Evolutionary conservation across 202 grass and related monocot species (phyloP), one percentile per base, ranked within the genome.

Genomic region (Panicum hallii): DNA sequence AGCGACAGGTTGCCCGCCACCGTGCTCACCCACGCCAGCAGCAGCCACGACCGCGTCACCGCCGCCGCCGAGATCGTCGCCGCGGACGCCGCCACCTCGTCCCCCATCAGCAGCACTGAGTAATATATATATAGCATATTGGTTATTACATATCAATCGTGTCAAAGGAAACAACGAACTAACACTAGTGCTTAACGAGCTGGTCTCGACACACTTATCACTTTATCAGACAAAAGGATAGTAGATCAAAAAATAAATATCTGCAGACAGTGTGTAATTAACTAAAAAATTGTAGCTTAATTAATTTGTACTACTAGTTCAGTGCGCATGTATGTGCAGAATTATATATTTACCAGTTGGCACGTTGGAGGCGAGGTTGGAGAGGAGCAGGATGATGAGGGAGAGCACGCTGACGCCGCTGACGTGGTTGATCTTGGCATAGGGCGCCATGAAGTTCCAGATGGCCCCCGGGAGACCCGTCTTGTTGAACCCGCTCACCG

Each of bases 11-110:
- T 99, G 23, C 97, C 97, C 3, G 97, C 97, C 71, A 99, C 93
- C 82, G 97, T 99, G 82, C 97, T 99, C 82, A 91, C 97, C 97
- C 97, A 99, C 47, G 97, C 93, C 83, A 99, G 79, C 32, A 99
- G 84, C 68, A 99, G 88, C 97, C 97, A 99, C 69, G 97, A 93
- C 58, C 86, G 84, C 5, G 72, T 91, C 75, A 90, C 93, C 20
- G 86, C 79, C 40, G 66, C 48, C 6, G 84, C 0, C 1, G 97
- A 99, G 70, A 99, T 99, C 1, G 72, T 46, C 22, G 91, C 91
- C 10, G 97, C 97, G 2, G 97, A 87, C 23, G 78, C 87, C 8
- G 93, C 97, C 47, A 99, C 97, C 81, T 88, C 91, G 36, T 76
- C 85, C 47, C 97, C 97, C 70, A 97, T 86, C 40, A 99, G 90